phyloP scores from a whole-genome alignment of 805 yeast species.

The Lachancea waltii region DNA sequence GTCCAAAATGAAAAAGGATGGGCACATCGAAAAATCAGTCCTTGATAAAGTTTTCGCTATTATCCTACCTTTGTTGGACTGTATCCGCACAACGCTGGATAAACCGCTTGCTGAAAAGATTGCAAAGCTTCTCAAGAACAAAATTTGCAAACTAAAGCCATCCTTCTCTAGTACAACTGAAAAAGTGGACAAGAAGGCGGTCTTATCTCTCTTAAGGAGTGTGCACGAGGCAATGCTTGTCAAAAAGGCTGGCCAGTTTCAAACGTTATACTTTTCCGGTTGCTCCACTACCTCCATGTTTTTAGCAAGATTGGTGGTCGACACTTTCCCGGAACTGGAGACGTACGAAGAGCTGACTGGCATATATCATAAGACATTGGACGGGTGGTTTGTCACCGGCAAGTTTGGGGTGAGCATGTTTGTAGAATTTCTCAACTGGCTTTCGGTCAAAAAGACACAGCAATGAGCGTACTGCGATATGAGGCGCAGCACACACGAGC shows the following conservation, averaged over 20 bases:
- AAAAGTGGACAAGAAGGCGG: constrained; percentile 15
- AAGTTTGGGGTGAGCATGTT: constrained; percentile 42
- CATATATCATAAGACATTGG: constrained; percentile 49
- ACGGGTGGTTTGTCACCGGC: constrained; percentile 47
- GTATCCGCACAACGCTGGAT: constrained; percentile 64
- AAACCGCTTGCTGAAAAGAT: constrained; percentile 67
- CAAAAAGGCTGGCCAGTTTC: constrained; percentile 33
- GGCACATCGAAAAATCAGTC: constrained; percentile 11
- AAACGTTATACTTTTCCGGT: constrained; percentile 46
- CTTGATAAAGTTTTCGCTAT: constrained; percentile 37
- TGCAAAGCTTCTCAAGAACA: constrained; percentile 59
- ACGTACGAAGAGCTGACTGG: constrained; percentile 45
- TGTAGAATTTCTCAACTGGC: constrained; percentile 77
- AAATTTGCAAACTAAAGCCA: constrained; percentile 46
- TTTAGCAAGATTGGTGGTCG: constrained; percentile 49
- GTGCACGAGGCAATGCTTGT: constrained; percentile 39
- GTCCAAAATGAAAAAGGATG: constrained; percentile 9
- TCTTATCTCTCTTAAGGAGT: constrained; percentile 10
- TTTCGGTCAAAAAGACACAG: constrained; percentile 43
- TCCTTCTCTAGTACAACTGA: constrained; percentile 7
- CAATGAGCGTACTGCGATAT: constrained; percentile 4
- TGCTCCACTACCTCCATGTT: constrained; percentile 47
- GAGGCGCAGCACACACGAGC: too few relatives aligned
- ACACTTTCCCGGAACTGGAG: constrained; percentile 19
- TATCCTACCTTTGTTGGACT: constrained; percentile 49